These are phyloP conservation scores for Rosa lucieae DNA, from an alignment of 306 rosid species.

Conservation along the genomic window DNA sequence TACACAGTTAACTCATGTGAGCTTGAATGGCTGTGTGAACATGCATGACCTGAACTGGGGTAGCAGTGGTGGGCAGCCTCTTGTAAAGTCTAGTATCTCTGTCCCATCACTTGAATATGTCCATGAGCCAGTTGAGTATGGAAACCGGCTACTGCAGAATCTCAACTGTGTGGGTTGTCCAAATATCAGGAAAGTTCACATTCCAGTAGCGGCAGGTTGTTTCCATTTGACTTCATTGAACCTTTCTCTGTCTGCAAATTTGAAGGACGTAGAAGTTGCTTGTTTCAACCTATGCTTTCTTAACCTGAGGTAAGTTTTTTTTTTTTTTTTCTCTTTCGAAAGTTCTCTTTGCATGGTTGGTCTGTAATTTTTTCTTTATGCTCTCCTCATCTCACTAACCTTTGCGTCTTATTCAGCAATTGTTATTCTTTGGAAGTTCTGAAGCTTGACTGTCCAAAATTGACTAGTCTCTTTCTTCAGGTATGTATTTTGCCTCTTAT, in stretches of 20 bases:
- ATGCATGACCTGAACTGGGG: constrained; percentile 99
- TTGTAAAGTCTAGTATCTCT: constrained; percentile 35
- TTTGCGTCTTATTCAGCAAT: constrained; percentile 48
- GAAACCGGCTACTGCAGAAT: constrained; percentile 75
- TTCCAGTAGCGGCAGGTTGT: constrained; percentile 82
- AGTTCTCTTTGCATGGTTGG: constrained; percentile 5
- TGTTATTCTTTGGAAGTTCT: constrained; percentile 81
- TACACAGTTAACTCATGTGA: constrained; percentile 83
- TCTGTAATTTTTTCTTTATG: constrained; percentile 17
- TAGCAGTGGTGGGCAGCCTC: constrained; percentile 34
- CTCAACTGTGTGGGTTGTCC: constrained; percentile 93
- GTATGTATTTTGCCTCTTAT: constrained; percentile 35
- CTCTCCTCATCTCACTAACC: background rate
- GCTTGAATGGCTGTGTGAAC: constrained; percentile 95
- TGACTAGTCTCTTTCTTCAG: constrained; percentile 92
- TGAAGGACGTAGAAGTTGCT: constrained; percentile 89
- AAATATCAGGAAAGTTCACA: constrained; percentile 84
- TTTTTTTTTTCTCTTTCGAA: constrained; percentile 6
- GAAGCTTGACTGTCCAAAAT: constrained; percentile 80
- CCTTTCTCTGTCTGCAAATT: constrained; percentile 76
- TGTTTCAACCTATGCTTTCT: constrained; percentile 89
- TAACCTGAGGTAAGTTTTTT: constrained; percentile 61
- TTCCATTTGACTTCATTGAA: constrained; percentile 60
- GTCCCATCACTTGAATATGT: constrained; percentile 32
- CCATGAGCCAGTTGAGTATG: constrained; percentile 49